A percentile compares a stretch with the other conserved stretches of the same genome.
These are phyloP conservation scores for Fonsecaea pedrosoi DNA, from an alignment of 2,329 filamentous ascomycete species.

Conservation along the genomic window DNA sequence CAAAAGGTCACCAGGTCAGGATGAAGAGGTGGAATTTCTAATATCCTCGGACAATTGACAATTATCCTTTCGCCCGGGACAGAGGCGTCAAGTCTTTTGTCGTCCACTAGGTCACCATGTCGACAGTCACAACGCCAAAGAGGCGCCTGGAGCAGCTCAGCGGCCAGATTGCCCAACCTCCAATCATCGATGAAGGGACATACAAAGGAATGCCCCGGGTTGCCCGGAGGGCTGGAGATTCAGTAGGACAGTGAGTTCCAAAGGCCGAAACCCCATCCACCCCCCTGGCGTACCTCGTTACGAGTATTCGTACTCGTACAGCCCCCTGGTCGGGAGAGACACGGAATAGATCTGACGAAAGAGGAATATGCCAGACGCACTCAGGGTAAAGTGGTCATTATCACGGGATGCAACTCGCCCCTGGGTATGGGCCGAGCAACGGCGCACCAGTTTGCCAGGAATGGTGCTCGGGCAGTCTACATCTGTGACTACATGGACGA, in stretches of 20 bases:
- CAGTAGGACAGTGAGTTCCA: conserved; percentile 1
- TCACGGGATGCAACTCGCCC: conserved; percentile 80
- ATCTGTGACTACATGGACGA: conserved; percentile 77
- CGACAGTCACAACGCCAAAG: conserved; percentile 39
- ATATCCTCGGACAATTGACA: neutral
- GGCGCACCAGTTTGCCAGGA: conserved; percentile 85
- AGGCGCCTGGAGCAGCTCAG: conserved; percentile 5
- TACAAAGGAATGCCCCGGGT: conserved; percentile 4
- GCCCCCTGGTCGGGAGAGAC: conserved; percentile 57
- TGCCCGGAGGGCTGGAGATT: neutral
- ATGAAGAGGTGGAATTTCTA: neutral
- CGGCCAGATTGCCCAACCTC: neutral
- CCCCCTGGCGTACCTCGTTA: neutral
- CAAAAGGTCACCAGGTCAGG: neutral
- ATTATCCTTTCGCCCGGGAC: neutral
- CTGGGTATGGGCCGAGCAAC: conserved; percentile 88
- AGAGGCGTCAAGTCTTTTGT: neutral
- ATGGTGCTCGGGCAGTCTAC: conserved; percentile 83
- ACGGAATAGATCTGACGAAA: conserved; percentile 66
- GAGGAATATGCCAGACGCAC: neutral
- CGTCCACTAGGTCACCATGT: conserved; percentile 27
- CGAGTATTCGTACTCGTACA: neutral
- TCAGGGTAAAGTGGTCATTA: conserved; percentile 79
- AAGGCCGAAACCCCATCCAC: neutral
- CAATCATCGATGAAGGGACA: conserved; percentile 2